These are phyloP conservation scores for Hanseniaspora gamundiae DNA, from an alignment of 1,139 yeast species.

Conservation along the genomic window DNA sequence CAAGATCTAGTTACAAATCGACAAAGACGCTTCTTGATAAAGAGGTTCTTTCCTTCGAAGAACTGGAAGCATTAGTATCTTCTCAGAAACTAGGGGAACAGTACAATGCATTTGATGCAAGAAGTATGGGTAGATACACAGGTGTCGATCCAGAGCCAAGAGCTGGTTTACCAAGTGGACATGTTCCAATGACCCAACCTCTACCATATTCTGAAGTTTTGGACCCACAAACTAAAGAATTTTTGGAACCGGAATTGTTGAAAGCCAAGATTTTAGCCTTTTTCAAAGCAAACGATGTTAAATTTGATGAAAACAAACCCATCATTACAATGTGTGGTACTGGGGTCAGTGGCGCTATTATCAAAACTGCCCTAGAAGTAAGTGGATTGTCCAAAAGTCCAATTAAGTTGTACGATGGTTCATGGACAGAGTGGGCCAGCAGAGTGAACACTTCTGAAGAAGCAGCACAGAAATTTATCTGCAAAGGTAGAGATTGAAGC, in stretches of 20 bases:
- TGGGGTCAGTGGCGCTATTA: constrained; percentile 84
- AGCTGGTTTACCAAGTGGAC: constrained; percentile 79
- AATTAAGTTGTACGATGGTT: constrained; percentile 78
- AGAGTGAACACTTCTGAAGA: constrained; percentile 18
- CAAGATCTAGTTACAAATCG: constrained; percentile 29
- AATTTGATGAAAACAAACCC: constrained; percentile 39
- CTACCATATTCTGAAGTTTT: constrained; percentile 61
- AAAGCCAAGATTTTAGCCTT: constrained; percentile 14
- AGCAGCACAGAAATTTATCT: constrained; percentile 20
- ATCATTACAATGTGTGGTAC: constrained; percentile 88
- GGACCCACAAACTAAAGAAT: constrained; percentile 25
- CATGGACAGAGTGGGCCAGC: constrained; percentile 59
- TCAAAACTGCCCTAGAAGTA: constrained; percentile 56
- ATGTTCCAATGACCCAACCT: constrained; percentile 70
- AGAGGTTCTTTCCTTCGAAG: constrained; percentile 41
- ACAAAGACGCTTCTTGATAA: constrained; percentile 51
- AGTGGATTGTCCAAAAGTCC: constrained; percentile 33
- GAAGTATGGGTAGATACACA: constrained; percentile 60
- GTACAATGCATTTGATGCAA: constrained; percentile 64
- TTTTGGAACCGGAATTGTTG: constrained; percentile 11
- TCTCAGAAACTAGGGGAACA: constrained; percentile 33
- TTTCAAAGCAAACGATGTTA: constrained; percentile 10
- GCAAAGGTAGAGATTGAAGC: constrained; percentile 15
- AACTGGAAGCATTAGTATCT: constrained; percentile 37
- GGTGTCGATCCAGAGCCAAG: constrained; percentile 83